Conservation (phyloP, 306 rosid genomes). For the Gynostemma pentaphyllum region DNA sequence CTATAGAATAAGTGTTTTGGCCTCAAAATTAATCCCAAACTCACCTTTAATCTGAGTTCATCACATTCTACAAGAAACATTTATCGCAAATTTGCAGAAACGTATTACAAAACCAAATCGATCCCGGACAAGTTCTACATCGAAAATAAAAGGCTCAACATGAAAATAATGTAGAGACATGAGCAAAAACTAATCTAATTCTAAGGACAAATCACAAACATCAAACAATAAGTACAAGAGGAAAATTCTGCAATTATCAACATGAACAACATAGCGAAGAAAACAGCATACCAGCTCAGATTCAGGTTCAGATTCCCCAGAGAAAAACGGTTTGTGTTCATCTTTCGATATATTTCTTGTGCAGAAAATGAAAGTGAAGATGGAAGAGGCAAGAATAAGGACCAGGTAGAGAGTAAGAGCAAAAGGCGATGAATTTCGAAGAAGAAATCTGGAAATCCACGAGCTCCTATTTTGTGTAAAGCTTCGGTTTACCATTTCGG, state of each 20-base stretch:
- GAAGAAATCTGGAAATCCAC: constrained; percentile 19
- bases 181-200: neutral
- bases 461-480: constrained; percentile 16
- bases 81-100: neutral
- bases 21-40: too few species aligned
- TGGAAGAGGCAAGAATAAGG: constrained; percentile 37
- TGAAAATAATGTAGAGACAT: neutral
- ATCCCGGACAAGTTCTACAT: neutral
- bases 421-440: constrained; percentile 28
- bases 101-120: neutral
- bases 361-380: constrained; percentile 43
- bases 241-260: neutral
- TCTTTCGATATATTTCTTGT: constrained; percentile 28
- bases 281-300: constrained; percentile 27
- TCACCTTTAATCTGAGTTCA: neutral
- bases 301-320: constrained; percentile 22
- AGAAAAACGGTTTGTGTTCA: constrained; percentile 16
- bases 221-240: neutral
- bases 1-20: too few species aligned
- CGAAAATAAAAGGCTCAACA: neutral
- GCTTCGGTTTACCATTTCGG: constrained; percentile 47
- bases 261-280: neutral
- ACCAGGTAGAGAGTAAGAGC: constrained; percentile 33
- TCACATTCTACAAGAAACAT: neutral
- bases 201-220: neutral